A percentile compares a stretch with the other conserved stretches of the same genome.
These are phyloP conservation scores for Cladosporium oxysporum DNA, from an alignment of 2,329 filamentous ascomycete genomes.

Conservation along the genomic window DNA sequence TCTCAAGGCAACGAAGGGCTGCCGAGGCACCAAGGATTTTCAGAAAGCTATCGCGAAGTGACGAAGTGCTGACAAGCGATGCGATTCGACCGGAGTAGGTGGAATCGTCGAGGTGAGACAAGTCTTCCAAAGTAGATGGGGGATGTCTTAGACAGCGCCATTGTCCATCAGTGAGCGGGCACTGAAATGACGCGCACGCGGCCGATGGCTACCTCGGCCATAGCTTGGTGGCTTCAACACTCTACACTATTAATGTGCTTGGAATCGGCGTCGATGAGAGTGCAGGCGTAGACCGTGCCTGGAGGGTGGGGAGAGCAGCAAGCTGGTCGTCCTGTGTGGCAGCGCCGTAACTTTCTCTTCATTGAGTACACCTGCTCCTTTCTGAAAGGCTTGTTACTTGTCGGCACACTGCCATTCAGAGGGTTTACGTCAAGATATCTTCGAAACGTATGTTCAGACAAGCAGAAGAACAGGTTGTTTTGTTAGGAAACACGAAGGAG, in stretches of 20 bases:
- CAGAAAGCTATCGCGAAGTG: not conserved
- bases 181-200: not conserved
- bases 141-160: slow-evolving; percentile 1
- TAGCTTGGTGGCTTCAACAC: not conserved
- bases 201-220: not conserved
- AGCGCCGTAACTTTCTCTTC: not conserved
- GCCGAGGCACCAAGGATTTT: not conserved
- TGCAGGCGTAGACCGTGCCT: not conserved
- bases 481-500: not conserved
- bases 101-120: not conserved
- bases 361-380: not conserved
- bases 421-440: not conserved
- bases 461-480: not conserved
- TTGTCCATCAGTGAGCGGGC: not conserved
- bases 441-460: not conserved
- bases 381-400: not conserved
- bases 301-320: not conserved
- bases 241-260: not conserved
- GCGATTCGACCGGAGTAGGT: not conserved
- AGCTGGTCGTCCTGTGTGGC: not conserved
- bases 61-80: not conserved
- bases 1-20: not conserved
- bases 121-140: not conserved
- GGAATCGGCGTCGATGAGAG: not conserved
- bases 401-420: not conserved